A percentile compares a stretch with the other conserved stretches of the same genome.
These are phyloP conservation scores for Plenodomus lindquistii DNA, from an alignment of 2,329 filamentous ascomycete species.

Conservation along the genomic window DNA sequence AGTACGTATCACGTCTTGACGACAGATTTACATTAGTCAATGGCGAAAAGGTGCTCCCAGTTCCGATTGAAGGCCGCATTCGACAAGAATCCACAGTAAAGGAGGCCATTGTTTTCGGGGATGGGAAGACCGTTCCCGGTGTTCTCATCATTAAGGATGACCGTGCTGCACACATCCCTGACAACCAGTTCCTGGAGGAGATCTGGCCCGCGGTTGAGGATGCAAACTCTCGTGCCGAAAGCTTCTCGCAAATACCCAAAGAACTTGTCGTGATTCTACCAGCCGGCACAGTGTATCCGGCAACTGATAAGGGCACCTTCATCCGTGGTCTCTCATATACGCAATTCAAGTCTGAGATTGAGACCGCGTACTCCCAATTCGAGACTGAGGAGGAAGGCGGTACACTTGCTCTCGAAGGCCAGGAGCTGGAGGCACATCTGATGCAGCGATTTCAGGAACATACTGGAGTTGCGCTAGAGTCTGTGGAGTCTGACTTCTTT, in stretches of 20 bases:
- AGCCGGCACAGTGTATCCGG: conserved; percentile 51
- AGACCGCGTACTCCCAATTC: conserved; percentile 47
- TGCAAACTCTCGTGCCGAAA: conserved; percentile 56
- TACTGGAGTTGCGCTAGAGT: conserved; percentile 22
- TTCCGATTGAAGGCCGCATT: conserved; percentile 58
- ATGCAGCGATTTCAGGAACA: conserved; percentile 21
- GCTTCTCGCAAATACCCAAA: conserved; percentile 57
- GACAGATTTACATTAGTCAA: conserved; percentile 54
- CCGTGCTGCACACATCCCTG: conserved; percentile 46
- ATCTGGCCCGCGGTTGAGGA: conserved; percentile 57
- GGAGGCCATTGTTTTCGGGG: conserved; percentile 63
- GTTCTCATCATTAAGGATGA: conserved; percentile 58
- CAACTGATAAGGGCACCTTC: conserved; percentile 62
- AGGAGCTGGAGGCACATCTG: conserved; percentile 39
- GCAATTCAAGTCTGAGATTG: conserved; percentile 54
- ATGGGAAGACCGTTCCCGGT: conserved; percentile 57
- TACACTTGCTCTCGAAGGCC: conserved; percentile 28
- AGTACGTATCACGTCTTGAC: conserved; percentile 53
- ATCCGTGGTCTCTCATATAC: conserved; percentile 58
- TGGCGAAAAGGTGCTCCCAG: conserved; percentile 55
- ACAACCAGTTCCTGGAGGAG: conserved; percentile 52
- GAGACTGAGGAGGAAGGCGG: conserved; percentile 23
- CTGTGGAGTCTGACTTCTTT: conserved; percentile 61
- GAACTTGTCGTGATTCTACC: conserved; percentile 59
- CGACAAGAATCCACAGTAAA: conserved; percentile 57